Conservation (phyloP, 2,329 filamentous ascomycete genomes). For the Cadophora luteo-olivacea region DNA sequence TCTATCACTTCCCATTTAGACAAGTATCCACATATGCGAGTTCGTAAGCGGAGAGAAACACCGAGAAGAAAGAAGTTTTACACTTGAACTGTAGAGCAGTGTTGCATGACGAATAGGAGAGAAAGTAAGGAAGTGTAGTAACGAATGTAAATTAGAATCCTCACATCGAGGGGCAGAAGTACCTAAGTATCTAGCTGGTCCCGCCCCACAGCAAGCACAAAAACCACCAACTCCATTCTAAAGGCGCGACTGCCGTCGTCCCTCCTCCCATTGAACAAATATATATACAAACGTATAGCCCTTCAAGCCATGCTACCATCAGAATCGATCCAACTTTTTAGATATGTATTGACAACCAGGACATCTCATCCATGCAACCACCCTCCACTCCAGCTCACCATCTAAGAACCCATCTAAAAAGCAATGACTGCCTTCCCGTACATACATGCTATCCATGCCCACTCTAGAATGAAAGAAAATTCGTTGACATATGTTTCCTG, state of each 20-base stretch:
- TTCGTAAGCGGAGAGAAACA: too few species aligned
- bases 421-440: neutral
- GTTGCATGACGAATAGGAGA: neutral
- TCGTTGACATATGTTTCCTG: neutral
- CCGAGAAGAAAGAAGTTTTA: too few species aligned
- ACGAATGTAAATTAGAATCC: neutral
- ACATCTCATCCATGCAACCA: neutral
- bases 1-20: too few species aligned
- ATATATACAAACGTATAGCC: slow-evolving; percentile 4
- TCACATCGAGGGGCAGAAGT: neutral
- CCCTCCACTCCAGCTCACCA: neutral
- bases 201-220: neutral
- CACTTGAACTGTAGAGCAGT: too few species aligned
- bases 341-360: neutral
- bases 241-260: neutral
- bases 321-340: neutral
- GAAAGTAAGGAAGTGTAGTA: neutral
- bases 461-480: slow-evolving; percentile 3
- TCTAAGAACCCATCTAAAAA: neutral
- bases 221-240: neutral
- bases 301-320: neutral
- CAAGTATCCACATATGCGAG: too few species aligned
- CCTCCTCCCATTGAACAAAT: neutral
- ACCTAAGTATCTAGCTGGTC: neutral
- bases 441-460: neutral